phyloP scores from a whole-genome alignment of 495 filamentous ascomycete genomes.

The Hypoxylon subgilvum region DNA sequence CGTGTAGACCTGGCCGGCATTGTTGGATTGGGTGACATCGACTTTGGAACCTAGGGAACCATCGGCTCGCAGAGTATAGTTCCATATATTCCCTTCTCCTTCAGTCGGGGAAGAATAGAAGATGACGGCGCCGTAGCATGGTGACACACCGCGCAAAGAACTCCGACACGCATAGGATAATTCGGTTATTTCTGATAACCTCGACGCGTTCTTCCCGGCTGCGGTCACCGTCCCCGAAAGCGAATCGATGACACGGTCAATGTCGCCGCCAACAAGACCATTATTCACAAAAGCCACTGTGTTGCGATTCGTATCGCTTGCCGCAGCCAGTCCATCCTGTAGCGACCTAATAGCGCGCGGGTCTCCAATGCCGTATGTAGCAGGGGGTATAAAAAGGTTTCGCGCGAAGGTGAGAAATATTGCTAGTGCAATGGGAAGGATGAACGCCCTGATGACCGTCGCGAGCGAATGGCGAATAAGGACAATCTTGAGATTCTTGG shows the following conservation, averaged over 20 bases:
- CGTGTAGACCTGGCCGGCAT: constrained; percentile 74
- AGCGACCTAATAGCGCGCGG: constrained; percentile 65
- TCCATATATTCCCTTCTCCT: constrained; percentile 72
- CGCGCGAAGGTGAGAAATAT: constrained; percentile 70
- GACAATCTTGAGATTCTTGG: constrained; percentile 76
- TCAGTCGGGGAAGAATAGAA: constrained; percentile 75
- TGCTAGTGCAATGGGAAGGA: constrained; percentile 73
- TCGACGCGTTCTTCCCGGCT: constrained; percentile 62
- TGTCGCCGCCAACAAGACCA: constrained; percentile 70
- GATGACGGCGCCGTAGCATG: constrained; percentile 75
- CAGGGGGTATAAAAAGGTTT: constrained; percentile 71
- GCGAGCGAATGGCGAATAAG: constrained; percentile 66
- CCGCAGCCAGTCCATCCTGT: constrained; percentile 59
- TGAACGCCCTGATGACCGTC: constrained; percentile 70
- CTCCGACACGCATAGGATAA: constrained; percentile 68
- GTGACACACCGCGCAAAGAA: constrained; percentile 70
- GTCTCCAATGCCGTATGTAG: constrained; percentile 69
- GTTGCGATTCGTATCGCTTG: constrained; percentile 56
- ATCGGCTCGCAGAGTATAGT: constrained; percentile 81
- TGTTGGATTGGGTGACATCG: constrained; percentile 61
- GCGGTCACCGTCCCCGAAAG: constrained; percentile 58
- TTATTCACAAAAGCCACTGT: constrained; percentile 83
- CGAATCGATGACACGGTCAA: constrained; percentile 70
- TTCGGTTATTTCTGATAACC: constrained; percentile 58
- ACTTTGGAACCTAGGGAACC: constrained; percentile 63